phyloP scores from a whole-genome alignment of 176 grass and related monocot species.

The Juncus effusus region DNA sequence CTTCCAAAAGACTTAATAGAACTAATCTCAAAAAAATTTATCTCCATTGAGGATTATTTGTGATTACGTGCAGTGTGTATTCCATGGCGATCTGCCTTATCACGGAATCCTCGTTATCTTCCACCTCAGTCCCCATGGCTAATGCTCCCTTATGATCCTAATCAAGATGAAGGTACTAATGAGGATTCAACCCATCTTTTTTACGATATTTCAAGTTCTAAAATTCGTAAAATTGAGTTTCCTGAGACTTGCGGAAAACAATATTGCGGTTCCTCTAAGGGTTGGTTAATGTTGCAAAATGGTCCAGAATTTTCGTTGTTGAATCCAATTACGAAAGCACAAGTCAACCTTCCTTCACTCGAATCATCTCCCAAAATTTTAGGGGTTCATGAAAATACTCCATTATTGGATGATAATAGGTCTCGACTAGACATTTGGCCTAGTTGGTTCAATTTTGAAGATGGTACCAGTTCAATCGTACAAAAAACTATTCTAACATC shows the following conservation, averaged over 20 bases:
- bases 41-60: background rate
- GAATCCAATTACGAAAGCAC: constrained; percentile 13
- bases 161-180: background rate
- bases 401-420: background rate
- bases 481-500: constrained; percentile 18
- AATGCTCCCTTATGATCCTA: background rate
- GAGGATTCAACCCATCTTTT: background rate
- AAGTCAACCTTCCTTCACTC: constrained; percentile 10
- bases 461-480: background rate
- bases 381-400: background rate
- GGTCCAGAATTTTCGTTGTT: constrained; percentile 13
- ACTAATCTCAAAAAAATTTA: background rate
- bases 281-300: constrained; percentile 3
- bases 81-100: background rate
- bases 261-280: constrained; percentile 8
- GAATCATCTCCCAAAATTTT: background rate
- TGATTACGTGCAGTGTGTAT: background rate
- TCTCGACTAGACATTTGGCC: constrained; percentile 6
- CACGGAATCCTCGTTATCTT: background rate
- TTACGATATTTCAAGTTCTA: constrained; percentile 9
- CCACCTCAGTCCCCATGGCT: background rate
- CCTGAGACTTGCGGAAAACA: constrained; percentile 1
- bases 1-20: background rate
- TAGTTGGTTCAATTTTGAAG: constrained; percentile 2
- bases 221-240: background rate